Evolutionary conservation across 345 rosid genomes (phyloP).

Genomic region (Lumnitzera racemosa): DNA sequence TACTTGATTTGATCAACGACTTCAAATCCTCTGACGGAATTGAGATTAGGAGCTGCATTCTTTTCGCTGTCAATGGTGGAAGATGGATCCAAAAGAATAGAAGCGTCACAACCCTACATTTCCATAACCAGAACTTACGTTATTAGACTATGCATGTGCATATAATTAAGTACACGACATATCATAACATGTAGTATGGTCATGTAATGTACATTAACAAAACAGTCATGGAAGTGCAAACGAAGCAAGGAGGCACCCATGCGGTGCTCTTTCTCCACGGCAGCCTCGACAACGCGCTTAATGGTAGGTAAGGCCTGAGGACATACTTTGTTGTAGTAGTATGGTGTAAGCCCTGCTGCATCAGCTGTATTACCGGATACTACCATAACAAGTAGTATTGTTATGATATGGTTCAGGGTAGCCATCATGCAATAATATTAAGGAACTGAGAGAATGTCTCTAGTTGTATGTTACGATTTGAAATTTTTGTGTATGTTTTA

Average conservation of each 20-base stretch:
- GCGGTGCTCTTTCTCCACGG: constrained; percentile 36
- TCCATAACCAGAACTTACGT: too few relatives aligned
- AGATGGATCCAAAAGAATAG: too few relatives aligned
- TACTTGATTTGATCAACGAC: constrained; percentile 46
- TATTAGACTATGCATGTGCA: too few relatives aligned
- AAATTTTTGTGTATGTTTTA: too few relatives aligned
- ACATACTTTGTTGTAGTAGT: constrained; percentile 42
- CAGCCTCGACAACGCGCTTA: constrained; percentile 25
- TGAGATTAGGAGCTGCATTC: constrained; percentile 21
- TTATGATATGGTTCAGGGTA: too few relatives aligned
- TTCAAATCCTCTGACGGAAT: constrained; percentile 38
- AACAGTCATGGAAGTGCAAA: constrained; percentile 61
- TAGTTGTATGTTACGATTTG: too few relatives aligned
- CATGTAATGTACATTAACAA: constrained; percentile 33
- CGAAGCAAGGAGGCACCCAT: constrained; percentile 54
- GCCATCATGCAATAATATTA: too few relatives aligned
- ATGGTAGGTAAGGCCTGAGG: constrained; percentile 40
- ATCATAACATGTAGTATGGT: background rate
- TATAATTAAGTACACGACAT: too few relatives aligned
- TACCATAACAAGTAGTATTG: too few relatives aligned
- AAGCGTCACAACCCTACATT: constrained; percentile 52
- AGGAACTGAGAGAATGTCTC: background rate
- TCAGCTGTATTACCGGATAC: too few relatives aligned
- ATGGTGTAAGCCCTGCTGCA: constrained; percentile 20
- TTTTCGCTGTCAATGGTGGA: constrained; percentile 27